These are phyloP conservation scores for Botrytis fabae DNA, from an alignment of 2,329 filamentous ascomycete genomes.

Conservation along the genomic window DNA sequence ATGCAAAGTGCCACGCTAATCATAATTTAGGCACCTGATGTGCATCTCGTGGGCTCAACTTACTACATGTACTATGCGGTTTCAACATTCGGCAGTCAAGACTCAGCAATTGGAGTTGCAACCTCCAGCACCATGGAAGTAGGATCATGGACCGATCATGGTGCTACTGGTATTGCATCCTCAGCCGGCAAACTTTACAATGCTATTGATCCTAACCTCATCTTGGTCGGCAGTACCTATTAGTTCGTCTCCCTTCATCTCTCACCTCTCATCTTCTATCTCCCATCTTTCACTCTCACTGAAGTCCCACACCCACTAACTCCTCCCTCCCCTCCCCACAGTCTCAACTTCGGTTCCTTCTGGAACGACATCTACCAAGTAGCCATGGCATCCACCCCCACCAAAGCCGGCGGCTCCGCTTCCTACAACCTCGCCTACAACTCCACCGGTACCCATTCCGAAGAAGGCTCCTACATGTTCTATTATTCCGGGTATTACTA, in stretches of 20 bases:
- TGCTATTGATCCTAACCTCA: slow-evolving; percentile 59
- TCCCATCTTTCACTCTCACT: background rate
- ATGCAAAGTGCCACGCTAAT: background rate
- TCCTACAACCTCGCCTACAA: slow-evolving; percentile 56
- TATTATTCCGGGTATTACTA: slow-evolving; percentile 59
- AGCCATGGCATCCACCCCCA: slow-evolving; percentile 45
- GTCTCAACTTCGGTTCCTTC: slow-evolving; percentile 66
- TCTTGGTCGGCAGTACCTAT: slow-evolving; percentile 46
- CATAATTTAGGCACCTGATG: slow-evolving; percentile 59
- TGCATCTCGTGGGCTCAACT: slow-evolving; percentile 53
- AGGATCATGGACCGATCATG: slow-evolving; percentile 61
- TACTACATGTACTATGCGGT: slow-evolving; percentile 66
- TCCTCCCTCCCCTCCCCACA: background rate
- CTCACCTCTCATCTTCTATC: too few relatives aligned
- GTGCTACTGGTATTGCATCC: slow-evolving; percentile 53
- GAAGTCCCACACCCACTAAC: background rate
- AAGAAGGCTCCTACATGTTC: slow-evolving; percentile 59
- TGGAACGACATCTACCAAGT: slow-evolving; percentile 66
- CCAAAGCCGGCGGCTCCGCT: slow-evolving; percentile 35
- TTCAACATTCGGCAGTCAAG: slow-evolving; percentile 54
- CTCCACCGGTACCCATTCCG: slow-evolving; percentile 50
- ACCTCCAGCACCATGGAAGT: slow-evolving; percentile 48
- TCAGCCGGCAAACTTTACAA: slow-evolving; percentile 51
- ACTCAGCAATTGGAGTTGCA: slow-evolving; percentile 54
- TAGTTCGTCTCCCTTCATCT: slow-evolving; percentile 34